Percentiles rank a stretch among this genome's conserved stretches.
Evolutionary conservation across 768 basidiomycete species (phyloP).

Genomic region (Trametes punicea): DNA sequence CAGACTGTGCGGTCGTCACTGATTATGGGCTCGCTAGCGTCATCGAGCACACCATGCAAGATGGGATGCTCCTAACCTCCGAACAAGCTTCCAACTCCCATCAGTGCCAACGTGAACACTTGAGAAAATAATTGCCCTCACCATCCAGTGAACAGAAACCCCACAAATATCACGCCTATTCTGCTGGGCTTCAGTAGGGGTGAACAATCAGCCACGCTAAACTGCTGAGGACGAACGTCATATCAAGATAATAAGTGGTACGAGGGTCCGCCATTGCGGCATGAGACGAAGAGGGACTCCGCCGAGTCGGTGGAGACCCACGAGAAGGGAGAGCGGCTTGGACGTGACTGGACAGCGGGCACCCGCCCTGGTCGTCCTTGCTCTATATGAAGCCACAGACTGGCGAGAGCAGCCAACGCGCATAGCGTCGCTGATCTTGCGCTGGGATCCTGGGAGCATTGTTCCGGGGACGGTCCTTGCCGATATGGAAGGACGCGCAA

Average conservation of each 20-base stretch:
- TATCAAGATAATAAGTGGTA: background rate
- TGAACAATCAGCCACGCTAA: too few relatives aligned
- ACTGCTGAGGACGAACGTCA: background rate
- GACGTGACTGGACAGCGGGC: background rate
- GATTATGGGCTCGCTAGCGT: too few relatives aligned
- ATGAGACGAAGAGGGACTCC: slow-evolving; percentile 1
- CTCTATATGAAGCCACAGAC: background rate
- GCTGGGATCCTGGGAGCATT: background rate
- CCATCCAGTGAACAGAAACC: slow-evolving; percentile 1
- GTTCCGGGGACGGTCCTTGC: background rate
- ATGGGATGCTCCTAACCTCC: background rate
- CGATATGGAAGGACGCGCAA: slow-evolving; percentile 5
- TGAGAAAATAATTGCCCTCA: background rate
- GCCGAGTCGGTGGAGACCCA: background rate
- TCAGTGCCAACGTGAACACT: background rate
- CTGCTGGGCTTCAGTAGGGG: background rate
- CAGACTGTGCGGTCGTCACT: slow-evolving; percentile 9
- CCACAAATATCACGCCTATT: slow-evolving; percentile 2
- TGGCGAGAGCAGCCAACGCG: background rate
- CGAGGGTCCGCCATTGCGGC: background rate
- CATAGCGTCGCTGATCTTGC: background rate
- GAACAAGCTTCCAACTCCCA: background rate
- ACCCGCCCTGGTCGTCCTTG: background rate
- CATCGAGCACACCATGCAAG: background rate
- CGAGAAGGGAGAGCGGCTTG: background rate